Evolutionary conservation across 1,284 basidiomycete species (phyloP).

Genomic region (Filobasidium uniguttulatum): DNA sequence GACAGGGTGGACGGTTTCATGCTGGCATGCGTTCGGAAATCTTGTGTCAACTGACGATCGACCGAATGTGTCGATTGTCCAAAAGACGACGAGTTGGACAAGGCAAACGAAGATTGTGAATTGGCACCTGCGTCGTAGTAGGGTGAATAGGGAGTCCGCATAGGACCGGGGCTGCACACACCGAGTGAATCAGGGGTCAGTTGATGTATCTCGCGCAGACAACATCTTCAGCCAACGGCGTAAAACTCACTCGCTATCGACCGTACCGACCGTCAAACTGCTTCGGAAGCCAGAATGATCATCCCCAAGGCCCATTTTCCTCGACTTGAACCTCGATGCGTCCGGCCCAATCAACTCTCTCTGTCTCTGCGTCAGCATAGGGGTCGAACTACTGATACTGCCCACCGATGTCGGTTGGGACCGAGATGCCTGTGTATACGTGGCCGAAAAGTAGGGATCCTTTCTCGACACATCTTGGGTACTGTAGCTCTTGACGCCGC

Average conservation of each 20-base stretch:
- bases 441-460: not conserved
- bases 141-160: conserved; percentile 31
- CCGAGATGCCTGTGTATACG: not conserved
- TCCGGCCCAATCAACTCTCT: not conserved
- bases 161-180: conserved; percentile 15
- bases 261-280: conserved; percentile 28
- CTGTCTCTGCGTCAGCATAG: not conserved
- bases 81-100: conserved; percentile 27
- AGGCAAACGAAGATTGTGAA: conserved; percentile 56
- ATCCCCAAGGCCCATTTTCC: conserved; percentile 69
- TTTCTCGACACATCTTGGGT: not conserved
- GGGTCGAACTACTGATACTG: not conserved
- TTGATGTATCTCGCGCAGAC: conserved; percentile 20
- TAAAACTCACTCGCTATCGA: conserved; percentile 35
- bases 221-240: not conserved
- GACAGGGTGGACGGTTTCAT: conserved; percentile 37
- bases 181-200: conserved; percentile 44
- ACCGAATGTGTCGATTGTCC: conserved; percentile 60
- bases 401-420: conserved; percentile 1
- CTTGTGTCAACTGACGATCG: conserved; percentile 63
- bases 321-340: conserved; percentile 55
- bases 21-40: conserved; percentile 59
- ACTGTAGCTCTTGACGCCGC: not conserved
- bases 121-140: conserved; percentile 45
- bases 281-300: conserved; percentile 73